phyloP scores from a whole-genome alignment of 2,329 filamentous ascomycete species.

The Chrysoporthe cubensis region DNA sequence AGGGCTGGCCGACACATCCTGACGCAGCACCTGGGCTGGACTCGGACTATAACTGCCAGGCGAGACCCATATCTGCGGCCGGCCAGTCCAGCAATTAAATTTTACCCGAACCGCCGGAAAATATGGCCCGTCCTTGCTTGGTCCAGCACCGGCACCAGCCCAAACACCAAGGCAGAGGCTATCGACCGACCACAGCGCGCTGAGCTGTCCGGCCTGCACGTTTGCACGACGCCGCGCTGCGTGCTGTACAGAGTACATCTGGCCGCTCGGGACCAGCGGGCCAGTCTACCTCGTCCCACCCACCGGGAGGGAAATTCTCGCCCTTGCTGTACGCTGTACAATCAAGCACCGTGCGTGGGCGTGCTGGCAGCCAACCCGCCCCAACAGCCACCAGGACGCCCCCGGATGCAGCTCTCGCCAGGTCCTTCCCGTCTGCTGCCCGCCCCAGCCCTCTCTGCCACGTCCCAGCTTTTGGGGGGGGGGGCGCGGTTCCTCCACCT shows the following conservation, averaged over 20 bases:
- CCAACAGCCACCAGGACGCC: background rate
- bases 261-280: background rate
- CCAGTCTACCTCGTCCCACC: background rate
- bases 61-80: background rate
- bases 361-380: background rate
- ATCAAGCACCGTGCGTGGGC: background rate
- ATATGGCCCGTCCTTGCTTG: background rate
- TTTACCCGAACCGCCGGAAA: constrained; percentile 4
- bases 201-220: constrained; percentile 1
- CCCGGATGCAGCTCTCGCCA: background rate
- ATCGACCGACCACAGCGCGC: background rate
- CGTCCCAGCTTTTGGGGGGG: background rate
- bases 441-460: background rate
- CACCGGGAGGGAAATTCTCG: background rate
- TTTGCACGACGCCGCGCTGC: background rate
- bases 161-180: background rate
- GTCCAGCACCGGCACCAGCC: background rate
- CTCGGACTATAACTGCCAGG: background rate
- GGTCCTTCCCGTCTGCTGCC: background rate
- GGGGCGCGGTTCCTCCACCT: background rate
- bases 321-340: background rate
- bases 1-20: background rate
- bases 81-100: background rate
- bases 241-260: background rate
- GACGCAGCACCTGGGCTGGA: background rate